Conservation (phyloP, 2,329 filamentous ascomycete species). For the Neobulgaria alba region DNA sequence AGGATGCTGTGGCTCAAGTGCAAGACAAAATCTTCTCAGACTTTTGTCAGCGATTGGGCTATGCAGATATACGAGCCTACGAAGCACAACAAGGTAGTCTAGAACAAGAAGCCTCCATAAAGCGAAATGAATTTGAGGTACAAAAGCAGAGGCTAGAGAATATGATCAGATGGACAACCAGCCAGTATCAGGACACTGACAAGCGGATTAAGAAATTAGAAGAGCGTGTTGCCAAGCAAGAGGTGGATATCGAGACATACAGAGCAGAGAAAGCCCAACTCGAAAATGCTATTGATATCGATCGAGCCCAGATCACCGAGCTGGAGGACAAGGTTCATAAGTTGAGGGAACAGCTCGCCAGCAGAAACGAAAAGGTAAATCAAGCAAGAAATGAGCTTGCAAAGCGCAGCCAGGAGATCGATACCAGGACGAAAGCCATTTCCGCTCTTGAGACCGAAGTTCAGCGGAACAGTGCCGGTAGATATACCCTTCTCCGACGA, state of each 20-base stretch:
- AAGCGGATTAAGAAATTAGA: slow-evolving; percentile 62
- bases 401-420: slow-evolving; percentile 77
- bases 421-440: slow-evolving; percentile 65
- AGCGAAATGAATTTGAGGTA: slow-evolving; percentile 76
- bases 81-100: slow-evolving; percentile 87
- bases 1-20: slow-evolving; percentile 63
- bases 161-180: slow-evolving; percentile 48
- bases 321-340: slow-evolving; percentile 64
- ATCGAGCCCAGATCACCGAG: slow-evolving; percentile 69
- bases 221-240: slow-evolving; percentile 55
- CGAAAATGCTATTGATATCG: slow-evolving; percentile 60
- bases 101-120: slow-evolving; percentile 82
- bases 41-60: slow-evolving; percentile 83
- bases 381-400: slow-evolving; percentile 73
- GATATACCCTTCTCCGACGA: slow-evolving; percentile 75
- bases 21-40: slow-evolving; percentile 80
- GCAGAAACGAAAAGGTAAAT: slow-evolving; percentile 67
- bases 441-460: slow-evolving; percentile 74
- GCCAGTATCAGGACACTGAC: slow-evolving; percentile 47
- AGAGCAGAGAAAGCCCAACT: slow-evolving; percentile 66
- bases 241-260: slow-evolving; percentile 61
- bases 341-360: slow-evolving; percentile 56
- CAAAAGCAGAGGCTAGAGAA: slow-evolving; percentile 70
- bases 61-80: slow-evolving; percentile 83
- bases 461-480: slow-evolving; percentile 73